Evolutionary conservation across 225 moss, liverwort and hornwort species (phyloP), one percentile per base, ranked within the genome.

Genomic region (Takakia lepidozioides): DNA sequence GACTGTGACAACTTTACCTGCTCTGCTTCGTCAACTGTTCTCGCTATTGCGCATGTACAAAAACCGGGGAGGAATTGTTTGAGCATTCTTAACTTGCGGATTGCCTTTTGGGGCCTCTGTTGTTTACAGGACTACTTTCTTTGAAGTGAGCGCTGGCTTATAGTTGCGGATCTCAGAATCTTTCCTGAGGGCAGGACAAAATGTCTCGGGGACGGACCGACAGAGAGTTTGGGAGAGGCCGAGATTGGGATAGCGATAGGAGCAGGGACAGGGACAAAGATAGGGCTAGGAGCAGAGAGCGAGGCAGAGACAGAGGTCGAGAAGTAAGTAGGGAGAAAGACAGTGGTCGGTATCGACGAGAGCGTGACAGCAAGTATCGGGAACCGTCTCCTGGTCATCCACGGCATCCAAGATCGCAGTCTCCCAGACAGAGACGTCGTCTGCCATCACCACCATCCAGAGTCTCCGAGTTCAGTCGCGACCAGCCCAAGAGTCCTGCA

Each of bases 331-430:
- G 55, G 24, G 26, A 76, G 8, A 32, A 53, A 38, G 73, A 64
- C 21, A 60, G 66, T 23, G 78, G 58, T 3, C 61, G 53, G 60
- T 19, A 45, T 45, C 61, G 39, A 20, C 22, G 62, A 39, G 71
- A 62, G 25, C 55, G 82, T 48, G 57, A 55, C 32, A 49, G 38
- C n/a, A 39, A 69, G 73, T 42, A 58, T 50, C 29, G 66, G 65
- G 26, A 25, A 29, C 2, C 51, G 58, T 45, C 51, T 15, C 4
- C 66, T 57, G 47, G 56, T 63, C 22, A 63, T 22, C 25, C 18
- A 49, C 25, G 27, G 25, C 29, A 17, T 18, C 9, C 70, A 5
- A 60, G 77, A 69, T 82, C 82, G 29, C 58, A 49, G 36, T 77
- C 77, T 2, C 82, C 77, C 5, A 63, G 42, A 34, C 42, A 35